Conservation (phyloP, 257 asterid species). For the Petunia axillaris region DNA sequence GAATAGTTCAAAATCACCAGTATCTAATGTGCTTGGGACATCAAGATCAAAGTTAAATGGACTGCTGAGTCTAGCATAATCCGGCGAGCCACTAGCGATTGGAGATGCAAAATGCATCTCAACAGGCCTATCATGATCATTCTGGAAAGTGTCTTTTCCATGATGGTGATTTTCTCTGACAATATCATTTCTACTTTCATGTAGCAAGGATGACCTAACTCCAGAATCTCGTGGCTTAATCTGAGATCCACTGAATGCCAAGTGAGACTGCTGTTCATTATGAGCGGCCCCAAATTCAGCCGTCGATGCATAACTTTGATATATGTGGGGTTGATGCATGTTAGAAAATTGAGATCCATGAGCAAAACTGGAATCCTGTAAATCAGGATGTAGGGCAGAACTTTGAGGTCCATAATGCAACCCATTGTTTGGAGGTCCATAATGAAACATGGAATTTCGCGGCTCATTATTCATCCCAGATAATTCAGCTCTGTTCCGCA, state of each 20-base stretch:
- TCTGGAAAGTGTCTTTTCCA: slow-evolving; percentile 34
- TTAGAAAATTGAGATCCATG: slow-evolving; percentile 37
- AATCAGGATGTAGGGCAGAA: slow-evolving; percentile 22
- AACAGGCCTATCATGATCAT: slow-evolving; percentile 33
- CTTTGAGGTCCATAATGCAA: slow-evolving; percentile 26
- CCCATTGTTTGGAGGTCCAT: slow-evolving; percentile 15
- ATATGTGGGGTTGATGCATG: slow-evolving; percentile 44
- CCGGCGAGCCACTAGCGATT: slow-evolving; percentile 19
- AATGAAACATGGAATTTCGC: slow-evolving; percentile 28
- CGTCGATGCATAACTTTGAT: slow-evolving; percentile 40
- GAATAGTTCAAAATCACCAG: slow-evolving; percentile 24
- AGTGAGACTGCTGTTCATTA: slow-evolving; percentile 44
- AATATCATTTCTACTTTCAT: slow-evolving; percentile 30
- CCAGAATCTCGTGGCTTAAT: slow-evolving; percentile 37
- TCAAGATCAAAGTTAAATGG: slow-evolving; percentile 23
- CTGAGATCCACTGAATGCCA: slow-evolving; percentile 42
- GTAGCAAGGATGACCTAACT: slow-evolving; percentile 27
- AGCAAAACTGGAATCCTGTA: slow-evolving; percentile 20
- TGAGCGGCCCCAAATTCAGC: slow-evolving; percentile 37
- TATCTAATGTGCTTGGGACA: slow-evolving; percentile 24
- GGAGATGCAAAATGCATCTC: slow-evolving; percentile 36
- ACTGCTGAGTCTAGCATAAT: slow-evolving; percentile 24
- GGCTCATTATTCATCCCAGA: slow-evolving; percentile 33
- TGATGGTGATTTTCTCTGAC: slow-evolving; percentile 32
- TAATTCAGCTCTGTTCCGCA: slow-evolving; percentile 36